Base-by-base conservation (phyloP, 2,329 filamentous ascomycete genomes). In the Epichloe bromicola region DNA sequence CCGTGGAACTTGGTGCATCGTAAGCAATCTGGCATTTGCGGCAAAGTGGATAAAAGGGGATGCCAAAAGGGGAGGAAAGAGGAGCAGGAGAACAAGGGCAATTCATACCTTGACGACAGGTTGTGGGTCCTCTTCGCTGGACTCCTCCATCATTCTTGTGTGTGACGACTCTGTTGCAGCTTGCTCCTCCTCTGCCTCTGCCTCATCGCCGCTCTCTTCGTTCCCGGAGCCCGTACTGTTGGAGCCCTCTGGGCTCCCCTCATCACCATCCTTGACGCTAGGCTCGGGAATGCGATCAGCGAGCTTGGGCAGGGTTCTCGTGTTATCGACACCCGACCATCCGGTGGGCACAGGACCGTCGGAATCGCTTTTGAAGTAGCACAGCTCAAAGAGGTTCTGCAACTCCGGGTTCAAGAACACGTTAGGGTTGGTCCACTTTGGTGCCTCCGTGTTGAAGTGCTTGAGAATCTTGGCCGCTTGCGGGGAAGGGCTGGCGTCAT, bases 351-450 rank as follows among this genome's bases (percentile, higher is more conserved):
- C 72, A 19, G 74, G 67, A 23, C 82, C 77, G 20, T 75, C 75
- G 1, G 68, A 66, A 8, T 57, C 55, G 49, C 76, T 76, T 20
- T 70, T 65, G 54, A 84, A 80, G 60, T 86, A 85, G 62, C 82
- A 81, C 57, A 95, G 69, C 14, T 86, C 80, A 62, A 97, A 97
- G 15, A 96, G 70, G 52, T 80, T 83, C 61, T 82, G 84, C 39
- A 86, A 72, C 19, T 73, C 68, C 1, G 78, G 70, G 1, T 79
- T 76, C 23, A 97, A 76, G 55, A 79, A 82, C 50, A 65, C 71
- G 52, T 63, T 70, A 57, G 67, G 75, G 57, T 70, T 68, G 56
- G 70, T 72, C 73, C 71, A 88, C 56, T 67, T 70, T 3, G 76
- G 79, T 30, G 75, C 70, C 40, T 65, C 66, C 12, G 59, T 65